Evolutionary conservation across 2,329 filamentous ascomycete genomes (phyloP), one percentile per base, ranked within the genome.

Genomic region (Fusarium humuli): DNA sequence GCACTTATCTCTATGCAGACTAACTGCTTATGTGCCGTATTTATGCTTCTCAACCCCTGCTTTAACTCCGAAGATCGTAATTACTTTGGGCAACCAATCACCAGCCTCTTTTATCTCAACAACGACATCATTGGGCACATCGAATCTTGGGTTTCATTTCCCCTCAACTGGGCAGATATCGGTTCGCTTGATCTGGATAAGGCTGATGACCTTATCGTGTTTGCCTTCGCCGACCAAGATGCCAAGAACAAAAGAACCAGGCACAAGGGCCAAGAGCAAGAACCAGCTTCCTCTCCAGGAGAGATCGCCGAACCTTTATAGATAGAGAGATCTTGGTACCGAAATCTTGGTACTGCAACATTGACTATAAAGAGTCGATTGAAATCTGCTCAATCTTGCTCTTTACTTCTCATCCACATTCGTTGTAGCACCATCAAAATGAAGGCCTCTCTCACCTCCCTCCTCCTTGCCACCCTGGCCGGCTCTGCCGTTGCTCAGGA

Each of bases 161-260:
- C 42, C 42, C 20, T 45, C 13, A 45, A 10, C 23, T 30, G 32
- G 27, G 16, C 20, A 23, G 42, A 20, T 44, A 48, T 50, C 20
- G 13, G 14, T 37, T 50, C 4, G 20, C 55, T 60, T 50, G 42
- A 30, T 30, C 18, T 34, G 37, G 18, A 5, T 2, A 32, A 27
- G n/a, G 12, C 18, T 16, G 37, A 34, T 18, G 47, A n/a, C 12
- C 57, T 40, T 61, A 62, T 61, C 45, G 45, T 29, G 7, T 30
- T 45, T 37, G 34, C 34, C 18, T 7, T 20, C 8, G 12, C 23
- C 16, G 37, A 32, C 25, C 25, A 45, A 45, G 37, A 14, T 16
- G 59, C 59, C 59, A 62, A 62, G 57, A 7, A 13, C 54, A 60
- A 60, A 60, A 59, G 57, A 32, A 13, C 57, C 57, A 30, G n/a